Evolutionary conservation across 495 filamentous ascomycete genomes (phyloP), one percentile per base, ranked within the genome.

Genomic region (Neurospora tetraspora): DNA sequence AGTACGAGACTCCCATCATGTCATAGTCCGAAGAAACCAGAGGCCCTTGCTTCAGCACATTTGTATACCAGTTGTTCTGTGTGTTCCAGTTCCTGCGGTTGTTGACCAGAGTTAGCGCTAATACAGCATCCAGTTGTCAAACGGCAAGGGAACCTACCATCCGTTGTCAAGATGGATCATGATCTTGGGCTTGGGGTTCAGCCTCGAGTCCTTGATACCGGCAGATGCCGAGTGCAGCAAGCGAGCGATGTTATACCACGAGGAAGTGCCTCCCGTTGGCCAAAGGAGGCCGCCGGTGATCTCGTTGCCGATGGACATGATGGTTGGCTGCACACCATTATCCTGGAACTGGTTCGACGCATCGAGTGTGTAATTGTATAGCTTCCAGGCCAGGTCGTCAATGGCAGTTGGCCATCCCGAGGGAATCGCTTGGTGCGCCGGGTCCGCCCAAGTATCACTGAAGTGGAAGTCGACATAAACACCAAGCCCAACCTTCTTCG

Each of bases 401-500:
- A 91, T 85, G 69, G 83, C 83, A 1, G 82, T 86, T 2, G 88
- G 88, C 89, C 90, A 91, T 23, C 86, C 89, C 0, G 86, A 82
- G 2, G 90, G 90, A 4, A 85, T 88, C 7, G 81, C 80, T 82
- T 86, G 83, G 10, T 85, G 79, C 1, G 70, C 81, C 8, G 82
- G 80, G 43, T 85, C 80, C 9, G 82, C 83, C 85, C 86, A 94
- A 7, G 87, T 91, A 82, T 93, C 90, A 77, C 86, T 89, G 72
- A 88, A 89, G 80, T 93, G 91, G 71, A 94, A 81, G 78, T 94
- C 89, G 70, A 94, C 80, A 74, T 91, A 92, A 14, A 93, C 85
- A 0, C 80, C 82, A 70, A 93, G 81, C 0, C 91, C 91, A 7
- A 85, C 88, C n/a, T 85, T 86, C 74, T 89, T 86, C 16, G 89